Base-by-base conservation (phyloP, 2,329 filamentous ascomycete species). In the Pezicula carpinea region DNA sequence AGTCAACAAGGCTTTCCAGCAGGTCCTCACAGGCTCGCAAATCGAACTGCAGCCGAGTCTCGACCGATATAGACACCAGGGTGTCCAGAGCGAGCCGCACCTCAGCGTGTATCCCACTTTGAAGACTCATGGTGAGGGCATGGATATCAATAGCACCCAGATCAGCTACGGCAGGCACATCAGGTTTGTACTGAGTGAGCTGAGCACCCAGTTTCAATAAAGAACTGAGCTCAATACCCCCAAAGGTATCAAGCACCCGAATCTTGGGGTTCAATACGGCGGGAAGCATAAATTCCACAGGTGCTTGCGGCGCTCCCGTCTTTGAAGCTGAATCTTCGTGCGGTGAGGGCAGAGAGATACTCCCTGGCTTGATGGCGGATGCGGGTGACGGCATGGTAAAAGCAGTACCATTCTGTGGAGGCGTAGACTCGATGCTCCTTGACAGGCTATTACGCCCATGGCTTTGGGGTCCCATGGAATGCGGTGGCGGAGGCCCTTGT, bases 31-130 rank as follows among this genome's bases (percentile, higher is more conserved):
- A 95, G 46, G 80, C 80, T 47, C 82, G 75, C 34, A 96, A 70
- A 35, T 82, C 76, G 17, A 84, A 73, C n/a, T 76, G 74, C 19
- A 85, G 75, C 4, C 78, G 73, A 14, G 72, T 69, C 45, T 85
- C 80, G 33, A 79, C 79, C 2, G 87, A 89, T 13, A 69, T 64
- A 2, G 74, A 81, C 8, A 82, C 83, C 31, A 99, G 72, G 0
- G 87, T 89, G 64, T 97, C 93, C 38, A 99, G 72, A 2, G 92
- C 92, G 52, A 96, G 70, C 8, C 92, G 83, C n/a, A 96, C 85
- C 68, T 99, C 93, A 5, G 83, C 83, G 58, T 90, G 85, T 36
- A 97, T 87, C 1, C 92, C 92, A 46, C 87, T 95, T 62, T 96
- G 90, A 32, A 99, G 72, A 59, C 89, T 90, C 72, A 90, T 86